Evolutionary conservation across 2,329 filamentous ascomycete genomes (phyloP).

Genomic region (Epichloe amarillans): DNA sequence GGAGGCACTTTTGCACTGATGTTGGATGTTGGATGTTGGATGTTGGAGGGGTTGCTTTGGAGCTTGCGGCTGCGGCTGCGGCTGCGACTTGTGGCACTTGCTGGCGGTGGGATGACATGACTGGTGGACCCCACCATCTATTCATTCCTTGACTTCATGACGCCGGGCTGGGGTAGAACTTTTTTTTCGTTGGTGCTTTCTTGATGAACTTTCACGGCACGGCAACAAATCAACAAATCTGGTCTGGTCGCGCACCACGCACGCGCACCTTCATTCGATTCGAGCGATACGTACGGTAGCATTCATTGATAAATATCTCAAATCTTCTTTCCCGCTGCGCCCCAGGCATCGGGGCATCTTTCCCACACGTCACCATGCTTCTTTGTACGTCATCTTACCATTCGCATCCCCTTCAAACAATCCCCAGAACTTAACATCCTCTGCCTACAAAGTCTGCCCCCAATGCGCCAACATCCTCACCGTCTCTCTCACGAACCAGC

Average conservation of each 20-base stretch:
- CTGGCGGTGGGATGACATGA: no score
- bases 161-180: neutral
- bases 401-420: neutral
- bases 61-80: no score
- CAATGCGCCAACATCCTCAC: slow-evolving; percentile 75
- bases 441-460: slow-evolving; percentile 54
- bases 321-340: neutral
- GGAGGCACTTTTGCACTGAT: no score
- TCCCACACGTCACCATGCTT: slow-evolving; percentile 35
- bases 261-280: no score
- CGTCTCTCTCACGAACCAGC: slow-evolving; percentile 45
- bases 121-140: neutral
- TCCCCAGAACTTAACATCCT: neutral
- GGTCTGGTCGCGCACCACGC: no score
- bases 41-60: no score
- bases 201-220: neutral
- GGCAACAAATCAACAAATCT: no score
- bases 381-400: slow-evolving; percentile 40
- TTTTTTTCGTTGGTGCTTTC: neutral
- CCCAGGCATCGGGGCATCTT: slow-evolving; percentile 1
- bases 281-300: no score
- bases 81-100: no score
- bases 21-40: no score
- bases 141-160: neutral
- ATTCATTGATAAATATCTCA: no score